Percentiles rank a stretch among this genome's conserved stretches.
phyloP scores from a whole-genome alignment of 768 basidiomycete species.

The Psilocybe subaeruginosa region DNA sequence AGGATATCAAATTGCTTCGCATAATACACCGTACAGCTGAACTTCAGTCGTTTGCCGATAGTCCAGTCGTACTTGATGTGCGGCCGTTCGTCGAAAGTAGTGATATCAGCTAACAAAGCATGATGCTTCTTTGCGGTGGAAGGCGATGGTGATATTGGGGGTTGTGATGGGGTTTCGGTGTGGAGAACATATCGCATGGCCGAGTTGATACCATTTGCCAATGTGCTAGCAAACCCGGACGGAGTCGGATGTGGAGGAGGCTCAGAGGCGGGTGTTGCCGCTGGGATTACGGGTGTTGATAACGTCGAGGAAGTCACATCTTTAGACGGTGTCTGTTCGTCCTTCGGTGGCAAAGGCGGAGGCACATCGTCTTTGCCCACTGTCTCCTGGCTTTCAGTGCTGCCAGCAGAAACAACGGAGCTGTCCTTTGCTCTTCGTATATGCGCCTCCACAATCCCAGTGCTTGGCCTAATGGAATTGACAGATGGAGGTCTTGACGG shows the following conservation, averaged over 20 bases:
- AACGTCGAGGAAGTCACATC: background rate
- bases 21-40: constrained; percentile 84
- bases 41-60: constrained; percentile 71
- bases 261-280: constrained; percentile 6
- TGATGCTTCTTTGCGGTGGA: constrained; percentile 42
- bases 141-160: constrained; percentile 30
- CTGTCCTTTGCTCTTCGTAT: constrained; percentile 7
- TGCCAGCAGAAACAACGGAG: constrained; percentile 42
- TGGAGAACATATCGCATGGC: constrained; percentile 65
- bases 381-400: constrained; percentile 41
- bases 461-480: constrained; percentile 33
- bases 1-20: constrained; percentile 79
- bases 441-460: constrained; percentile 6
- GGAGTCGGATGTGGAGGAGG: constrained; percentile 27
- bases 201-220: constrained; percentile 55
- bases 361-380: constrained; percentile 29
- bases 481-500: constrained; percentile 31
- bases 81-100: constrained; percentile 66
- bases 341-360: constrained; percentile 31
- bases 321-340: constrained; percentile 20
- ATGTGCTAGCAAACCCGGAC: constrained; percentile 45
- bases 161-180: constrained; percentile 29
- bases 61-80: constrained; percentile 87
- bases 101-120: constrained; percentile 43
- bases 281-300: background rate